Conservation (phyloP, 805 yeast genomes). For the Hyphopichia homilentoma region DNA sequence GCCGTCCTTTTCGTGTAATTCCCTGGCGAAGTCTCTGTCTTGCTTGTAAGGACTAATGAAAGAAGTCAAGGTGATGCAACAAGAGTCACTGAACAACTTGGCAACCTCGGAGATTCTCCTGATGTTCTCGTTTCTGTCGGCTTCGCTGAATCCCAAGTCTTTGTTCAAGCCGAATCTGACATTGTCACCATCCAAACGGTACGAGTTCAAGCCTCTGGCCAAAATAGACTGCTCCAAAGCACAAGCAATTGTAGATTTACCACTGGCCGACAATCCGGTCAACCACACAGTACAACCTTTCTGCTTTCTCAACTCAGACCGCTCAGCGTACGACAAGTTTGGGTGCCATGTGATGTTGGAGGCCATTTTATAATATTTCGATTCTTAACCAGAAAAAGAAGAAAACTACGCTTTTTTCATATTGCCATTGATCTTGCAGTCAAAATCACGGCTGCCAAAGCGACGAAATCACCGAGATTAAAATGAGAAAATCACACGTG, state of each 20-base stretch:
- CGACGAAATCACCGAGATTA: no score
- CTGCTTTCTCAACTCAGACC: conserved; percentile 68
- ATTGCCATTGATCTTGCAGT: no score
- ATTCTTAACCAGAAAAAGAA: no score
- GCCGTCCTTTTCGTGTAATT: conserved; percentile 68
- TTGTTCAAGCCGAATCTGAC: conserved; percentile 92
- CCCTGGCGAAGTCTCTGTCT: conserved; percentile 84
- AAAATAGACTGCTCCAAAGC: conserved; percentile 83
- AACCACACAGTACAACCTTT: conserved; percentile 91
- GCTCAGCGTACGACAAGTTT: conserved; percentile 80
- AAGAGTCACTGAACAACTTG: conserved; percentile 90
- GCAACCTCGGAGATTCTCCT: conserved; percentile 94
- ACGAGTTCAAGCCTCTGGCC: conserved; percentile 65
- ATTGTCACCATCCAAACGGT: conserved; percentile 93
- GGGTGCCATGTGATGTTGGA: conserved; percentile 96
- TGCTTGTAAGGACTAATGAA: conserved; percentile 87
- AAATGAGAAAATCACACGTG: no score
- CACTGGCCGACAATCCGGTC: conserved; percentile 93
- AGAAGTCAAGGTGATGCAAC: conserved; percentile 81
- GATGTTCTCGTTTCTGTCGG: conserved; percentile 91
- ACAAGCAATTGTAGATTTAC: conserved; percentile 92
- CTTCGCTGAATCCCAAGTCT: conserved; percentile 89
- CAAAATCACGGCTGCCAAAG: no score
- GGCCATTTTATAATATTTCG: conserved; percentile 56
- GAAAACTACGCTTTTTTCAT: no score